phyloP scores from a whole-genome alignment of 495 filamentous ascomycete species.

The Elasticomyces elasticus region DNA sequence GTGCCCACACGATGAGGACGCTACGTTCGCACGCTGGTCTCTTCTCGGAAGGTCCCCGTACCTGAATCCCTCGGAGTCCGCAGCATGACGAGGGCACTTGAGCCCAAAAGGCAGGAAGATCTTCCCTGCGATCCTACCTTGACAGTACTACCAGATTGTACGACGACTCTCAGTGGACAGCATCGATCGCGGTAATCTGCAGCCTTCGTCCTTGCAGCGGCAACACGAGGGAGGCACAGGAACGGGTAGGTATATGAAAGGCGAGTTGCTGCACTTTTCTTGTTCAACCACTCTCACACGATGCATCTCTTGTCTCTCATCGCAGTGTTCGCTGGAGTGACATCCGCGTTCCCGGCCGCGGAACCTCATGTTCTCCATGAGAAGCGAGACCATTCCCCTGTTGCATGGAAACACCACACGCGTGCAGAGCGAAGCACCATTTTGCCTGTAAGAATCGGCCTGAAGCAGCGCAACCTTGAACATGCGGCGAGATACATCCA shows the following conservation, averaged over 20 bases:
- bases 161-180: too few species aligned
- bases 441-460: constrained; percentile 21
- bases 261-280: too few species aligned
- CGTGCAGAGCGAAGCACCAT: constrained; percentile 8
- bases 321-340: constrained; percentile 6
- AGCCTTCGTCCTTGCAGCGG: too few species aligned
- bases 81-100: not conserved
- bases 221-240: too few species aligned
- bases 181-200: too few species aligned
- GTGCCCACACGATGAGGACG: too few species aligned
- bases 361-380: constrained; percentile 25
- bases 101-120: not conserved
- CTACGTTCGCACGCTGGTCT: too few species aligned
- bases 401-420: constrained; percentile 20
- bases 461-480: constrained; percentile 19
- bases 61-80: not conserved
- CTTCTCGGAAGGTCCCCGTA: too few species aligned
- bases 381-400: constrained; percentile 21
- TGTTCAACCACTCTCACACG: too few species aligned
- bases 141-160: too few species aligned
- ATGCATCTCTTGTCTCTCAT: constrained; percentile 16
- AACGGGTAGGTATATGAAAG: too few species aligned
- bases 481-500: constrained; percentile 10
- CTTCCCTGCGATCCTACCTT: not conserved
- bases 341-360: constrained; percentile 12